Percentiles rank a stretch among this genome's conserved stretches.
Conservation (phyloP, 2,329 filamentous ascomycete species). For the Penicillium sp. region DNA sequence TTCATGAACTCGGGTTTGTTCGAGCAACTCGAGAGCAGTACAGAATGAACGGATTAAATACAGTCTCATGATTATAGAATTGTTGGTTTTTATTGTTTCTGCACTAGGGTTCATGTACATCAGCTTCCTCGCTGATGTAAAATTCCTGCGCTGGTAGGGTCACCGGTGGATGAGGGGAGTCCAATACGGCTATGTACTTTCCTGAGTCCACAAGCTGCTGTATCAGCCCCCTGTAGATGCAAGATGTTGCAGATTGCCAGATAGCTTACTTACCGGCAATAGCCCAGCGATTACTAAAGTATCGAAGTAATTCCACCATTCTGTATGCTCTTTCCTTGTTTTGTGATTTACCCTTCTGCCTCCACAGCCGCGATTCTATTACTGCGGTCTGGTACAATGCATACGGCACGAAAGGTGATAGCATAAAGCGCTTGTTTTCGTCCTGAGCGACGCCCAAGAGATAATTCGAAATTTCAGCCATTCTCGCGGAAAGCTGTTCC, state of each 20-base stretch:
- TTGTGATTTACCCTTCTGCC: not conserved
- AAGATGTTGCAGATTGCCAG: not conserved
- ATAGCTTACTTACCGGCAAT: conserved; percentile 1
- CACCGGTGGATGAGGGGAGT: not conserved
- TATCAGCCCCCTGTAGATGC: not conserved
- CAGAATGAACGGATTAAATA: no score
- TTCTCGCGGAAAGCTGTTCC: not conserved
- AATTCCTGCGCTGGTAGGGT: not conserved
- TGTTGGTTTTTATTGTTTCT: not conserved
- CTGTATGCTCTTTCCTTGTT: not conserved
- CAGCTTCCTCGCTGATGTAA: not conserved
- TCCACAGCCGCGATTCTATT: not conserved
- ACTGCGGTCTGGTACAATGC: not conserved
- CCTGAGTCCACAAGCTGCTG: not conserved
- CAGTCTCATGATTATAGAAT: no score
- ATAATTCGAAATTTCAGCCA: not conserved
- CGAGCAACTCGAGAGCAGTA: no score
- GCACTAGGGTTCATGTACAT: not conserved
- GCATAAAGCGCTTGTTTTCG: conserved; percentile 1
- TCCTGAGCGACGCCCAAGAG: not conserved
- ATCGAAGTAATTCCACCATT: not conserved
- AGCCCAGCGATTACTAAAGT: not conserved
- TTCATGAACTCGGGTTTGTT: no score
- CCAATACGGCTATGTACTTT: not conserved
- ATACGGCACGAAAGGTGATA: not conserved